Base-by-base conservation (phyloP, 441 rosid genomes). In the Theobroma grandiflorum region DNA sequence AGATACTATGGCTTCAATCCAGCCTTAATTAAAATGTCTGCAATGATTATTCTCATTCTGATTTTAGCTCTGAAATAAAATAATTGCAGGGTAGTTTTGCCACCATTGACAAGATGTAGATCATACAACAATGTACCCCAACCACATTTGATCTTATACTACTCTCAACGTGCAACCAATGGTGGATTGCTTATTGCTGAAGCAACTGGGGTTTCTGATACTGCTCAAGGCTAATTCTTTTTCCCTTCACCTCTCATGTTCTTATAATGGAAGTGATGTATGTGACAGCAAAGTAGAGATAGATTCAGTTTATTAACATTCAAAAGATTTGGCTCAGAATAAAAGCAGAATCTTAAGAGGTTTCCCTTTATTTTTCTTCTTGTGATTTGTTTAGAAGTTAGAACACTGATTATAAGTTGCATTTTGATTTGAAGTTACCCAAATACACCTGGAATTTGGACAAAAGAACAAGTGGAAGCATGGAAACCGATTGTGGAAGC, bases 121-220 rank as follows among this genome's bases (percentile, higher is more conserved):
- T 84, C 83, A 10, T 82, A 78, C 45, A 59, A 67, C 11, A 75
- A 66, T 18, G 14, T 82, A 1, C 81, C 89, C 0, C 87, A 84
- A 14, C 84, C 76, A 2, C 85, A 83, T 35, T 78, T 81, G 6
- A 11, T n/a, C 14, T 18, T 84, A 1, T 83, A 87, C 52, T 87
- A 83, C 68, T 6, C 85, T 3, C 88, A 83, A 31, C 75, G 84
- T 11, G 8, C 86, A 4, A 71, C 84, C 53, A 62, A 72, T 3
- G 89, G 86, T 10, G 89, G 89, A 0, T 77, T 87, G 2, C 82
- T 87, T 62, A 77, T 87, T 22, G 6, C 82, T 18, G 86, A 87
- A 68, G 90, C 85, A 6, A 66, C 86, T 6, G 84, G 69, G 0
- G 79, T 86, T 66, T 82, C 89, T 4, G 61, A 81, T n/a, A 81